These are phyloP conservation scores for Ambrosiella beaveri DNA, from an alignment of 2,329 filamentous ascomycete species.

Conservation along the genomic window DNA sequence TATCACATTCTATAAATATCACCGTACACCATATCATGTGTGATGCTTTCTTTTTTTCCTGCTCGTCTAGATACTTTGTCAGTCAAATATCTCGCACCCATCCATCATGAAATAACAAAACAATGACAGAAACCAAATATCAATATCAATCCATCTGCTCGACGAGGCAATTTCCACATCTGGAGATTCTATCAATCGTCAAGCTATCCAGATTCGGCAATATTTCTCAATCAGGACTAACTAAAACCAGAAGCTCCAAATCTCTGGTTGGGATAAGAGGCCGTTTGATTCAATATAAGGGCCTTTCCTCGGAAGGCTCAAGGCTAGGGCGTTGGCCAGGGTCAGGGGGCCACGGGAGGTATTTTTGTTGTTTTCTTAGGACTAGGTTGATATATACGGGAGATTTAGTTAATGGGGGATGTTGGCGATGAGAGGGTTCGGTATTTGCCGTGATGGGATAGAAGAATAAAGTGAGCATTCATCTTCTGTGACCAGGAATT, in stretches of 20 bases:
- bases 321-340: too few species aligned
- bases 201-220: background rate
- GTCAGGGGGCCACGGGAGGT: too few species aligned
- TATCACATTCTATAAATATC: too few species aligned
- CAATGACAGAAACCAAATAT: background rate
- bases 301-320: background rate
- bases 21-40: too few species aligned
- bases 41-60: too few species aligned
- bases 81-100: too few species aligned
- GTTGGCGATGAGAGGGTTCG: background rate
- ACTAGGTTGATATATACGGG: background rate
- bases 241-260: background rate
- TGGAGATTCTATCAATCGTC: background rate
- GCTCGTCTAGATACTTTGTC: too few species aligned
- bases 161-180: background rate
- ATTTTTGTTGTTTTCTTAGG: background rate
- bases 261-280: too few species aligned
- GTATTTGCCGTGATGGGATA: background rate
- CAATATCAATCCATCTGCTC: background rate
- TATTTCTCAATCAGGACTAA: background rate
- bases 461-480: background rate
- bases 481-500: too few species aligned
- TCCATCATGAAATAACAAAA: too few species aligned
- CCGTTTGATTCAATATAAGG: background rate
- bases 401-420: background rate